Conservation (phyloP, 176 grass and related monocot genomes). For the Carex pumila region DNA sequence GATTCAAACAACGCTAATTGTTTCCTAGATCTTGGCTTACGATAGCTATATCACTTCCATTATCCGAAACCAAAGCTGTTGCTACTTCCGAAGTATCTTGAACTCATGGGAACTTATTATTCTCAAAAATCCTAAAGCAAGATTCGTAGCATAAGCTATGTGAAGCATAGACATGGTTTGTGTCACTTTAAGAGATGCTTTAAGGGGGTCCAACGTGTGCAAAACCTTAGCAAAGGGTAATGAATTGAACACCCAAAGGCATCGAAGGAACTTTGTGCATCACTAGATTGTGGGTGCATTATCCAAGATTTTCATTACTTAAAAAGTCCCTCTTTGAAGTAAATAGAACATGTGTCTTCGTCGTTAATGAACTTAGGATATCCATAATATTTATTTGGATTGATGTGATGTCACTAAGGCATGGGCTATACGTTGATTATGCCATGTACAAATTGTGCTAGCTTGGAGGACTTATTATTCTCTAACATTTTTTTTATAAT, state of each 20-base stretch:
- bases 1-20: background rate
- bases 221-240: background rate
- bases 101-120: background rate
- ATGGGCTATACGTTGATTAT: background rate
- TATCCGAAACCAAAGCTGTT: background rate
- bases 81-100: background rate
- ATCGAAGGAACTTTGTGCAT: background rate
- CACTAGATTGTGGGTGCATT: background rate
- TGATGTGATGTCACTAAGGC: background rate
- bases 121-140: background rate
- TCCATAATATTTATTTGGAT: constrained; percentile 1
- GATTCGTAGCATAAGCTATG: background rate
- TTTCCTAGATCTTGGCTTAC: background rate
- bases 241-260: background rate
- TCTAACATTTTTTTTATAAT: constrained; percentile 2
- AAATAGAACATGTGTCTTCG: background rate
- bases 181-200: background rate
- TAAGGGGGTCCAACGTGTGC: background rate
- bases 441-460: background rate
- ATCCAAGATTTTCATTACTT: background rate
- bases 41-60: background rate
- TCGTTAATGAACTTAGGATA: background rate
- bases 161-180: background rate
- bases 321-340: background rate
- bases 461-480: background rate